These are phyloP conservation scores for Dactylellina cionopaga DNA, from an alignment of 2,329 filamentous ascomycete species.

Conservation along the genomic window DNA sequence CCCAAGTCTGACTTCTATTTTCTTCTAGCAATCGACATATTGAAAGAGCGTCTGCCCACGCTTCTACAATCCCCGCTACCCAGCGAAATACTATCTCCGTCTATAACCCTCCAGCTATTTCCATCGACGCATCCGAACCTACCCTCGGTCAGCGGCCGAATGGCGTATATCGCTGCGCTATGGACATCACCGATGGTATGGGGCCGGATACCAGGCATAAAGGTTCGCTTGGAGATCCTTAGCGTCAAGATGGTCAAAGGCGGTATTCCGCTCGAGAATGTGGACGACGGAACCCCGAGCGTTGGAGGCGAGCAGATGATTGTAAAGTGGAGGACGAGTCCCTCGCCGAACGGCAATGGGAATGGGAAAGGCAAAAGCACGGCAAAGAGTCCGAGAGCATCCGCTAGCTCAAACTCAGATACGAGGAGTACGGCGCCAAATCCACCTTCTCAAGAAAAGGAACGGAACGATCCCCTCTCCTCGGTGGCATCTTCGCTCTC, in stretches of 20 bases:
- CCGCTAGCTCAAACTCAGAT: conserved; percentile 14
- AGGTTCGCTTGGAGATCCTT: conserved; percentile 85
- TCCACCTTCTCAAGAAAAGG: background rate
- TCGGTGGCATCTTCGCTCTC: conserved; percentile 61
- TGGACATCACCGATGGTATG: conserved; percentile 97
- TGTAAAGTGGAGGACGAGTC: conserved; percentile 83
- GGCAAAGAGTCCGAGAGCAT: background rate
- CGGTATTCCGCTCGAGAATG: conserved; percentile 65
- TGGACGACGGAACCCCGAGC: conserved; percentile 52
- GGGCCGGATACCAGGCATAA: conserved; percentile 91
- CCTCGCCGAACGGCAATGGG: conserved; percentile 61
- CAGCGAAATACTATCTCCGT: conserved; percentile 78
- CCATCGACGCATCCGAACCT: conserved; percentile 85
- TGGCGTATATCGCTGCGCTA: conserved; percentile 89
- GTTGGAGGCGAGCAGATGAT: conserved; percentile 76
- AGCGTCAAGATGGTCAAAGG: conserved; percentile 84
- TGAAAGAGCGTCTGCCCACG: conserved; percentile 74
- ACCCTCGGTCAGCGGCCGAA: conserved; percentile 87
- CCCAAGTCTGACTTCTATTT: no score
- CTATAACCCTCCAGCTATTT: conserved; percentile 76
- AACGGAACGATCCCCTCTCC: conserved; percentile 53
- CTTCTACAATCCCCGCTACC: conserved; percentile 75
- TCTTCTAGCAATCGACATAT: conserved; percentile 67
- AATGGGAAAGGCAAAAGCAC: conserved; percentile 61
- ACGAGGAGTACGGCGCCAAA: conserved; percentile 47